Percentiles rank a stretch among this genome's conserved stretches.
phyloP scores from a whole-genome alignment of 2,329 filamentous ascomycete genomes.

The Pseudogymnoascus sp. region DNA sequence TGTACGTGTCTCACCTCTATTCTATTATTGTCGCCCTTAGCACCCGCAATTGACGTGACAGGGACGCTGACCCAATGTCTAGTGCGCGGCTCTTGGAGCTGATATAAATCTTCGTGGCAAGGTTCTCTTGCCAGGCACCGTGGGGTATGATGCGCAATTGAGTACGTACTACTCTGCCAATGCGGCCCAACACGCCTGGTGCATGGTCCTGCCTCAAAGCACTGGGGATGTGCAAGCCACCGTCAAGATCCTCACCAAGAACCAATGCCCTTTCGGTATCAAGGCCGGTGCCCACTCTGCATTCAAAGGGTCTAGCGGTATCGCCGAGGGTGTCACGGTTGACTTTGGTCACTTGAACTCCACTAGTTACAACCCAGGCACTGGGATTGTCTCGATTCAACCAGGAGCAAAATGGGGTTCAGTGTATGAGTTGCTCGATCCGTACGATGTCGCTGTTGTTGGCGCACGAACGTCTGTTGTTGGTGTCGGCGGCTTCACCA shows the following conservation, averaged over 20 bases:
- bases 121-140: constrained; percentile 26
- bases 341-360: constrained; percentile 31
- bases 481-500: constrained; percentile 33
- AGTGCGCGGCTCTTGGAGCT: constrained; percentile 26
- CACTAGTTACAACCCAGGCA: constrained; percentile 22
- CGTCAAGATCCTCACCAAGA: constrained; percentile 34
- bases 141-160: constrained; percentile 27
- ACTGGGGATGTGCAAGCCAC: constrained; percentile 32
- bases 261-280: constrained; percentile 37
- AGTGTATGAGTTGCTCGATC: constrained; percentile 31
- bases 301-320: constrained; percentile 39
- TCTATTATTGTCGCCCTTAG: not conserved
- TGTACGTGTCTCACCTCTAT: not conserved
- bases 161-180: constrained; percentile 33
- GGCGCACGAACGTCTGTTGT: constrained; percentile 32
- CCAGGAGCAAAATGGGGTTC: constrained; percentile 32
- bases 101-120: constrained; percentile 24
- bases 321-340: constrained; percentile 39
- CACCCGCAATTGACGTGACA: not conserved
- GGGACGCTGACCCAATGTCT: constrained; percentile 10
- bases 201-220: constrained; percentile 30
- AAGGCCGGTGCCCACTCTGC: constrained; percentile 43
- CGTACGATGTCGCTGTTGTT: constrained; percentile 25
- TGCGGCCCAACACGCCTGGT: constrained; percentile 31
- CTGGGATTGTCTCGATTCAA: constrained; percentile 27